Conservation (phyloP, 2,329 filamentous ascomycete genomes). For the Phaeosphaeriaceae sp. region DNA sequence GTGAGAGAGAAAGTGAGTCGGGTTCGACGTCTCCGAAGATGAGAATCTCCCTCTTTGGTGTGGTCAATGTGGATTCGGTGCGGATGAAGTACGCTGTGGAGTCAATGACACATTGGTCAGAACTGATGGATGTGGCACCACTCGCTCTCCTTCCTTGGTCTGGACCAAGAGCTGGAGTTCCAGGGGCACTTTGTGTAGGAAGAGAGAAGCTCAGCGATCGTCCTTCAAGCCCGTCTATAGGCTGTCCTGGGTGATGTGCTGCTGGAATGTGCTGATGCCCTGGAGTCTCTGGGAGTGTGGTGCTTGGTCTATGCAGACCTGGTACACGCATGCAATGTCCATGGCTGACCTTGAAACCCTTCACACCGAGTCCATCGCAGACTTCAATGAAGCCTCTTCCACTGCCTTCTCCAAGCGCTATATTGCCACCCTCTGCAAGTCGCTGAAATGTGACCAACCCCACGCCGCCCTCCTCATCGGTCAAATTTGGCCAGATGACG, state of each 20-base stretch:
- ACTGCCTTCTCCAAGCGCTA: conserved; percentile 80
- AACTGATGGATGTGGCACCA: conserved; percentile 21
- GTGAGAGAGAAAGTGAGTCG: conserved; percentile 80
- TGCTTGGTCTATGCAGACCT: conserved; percentile 52
- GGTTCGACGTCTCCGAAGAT: conserved; percentile 97
- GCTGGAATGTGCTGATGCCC: conserved; percentile 28
- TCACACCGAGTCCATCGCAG: conserved; percentile 86
- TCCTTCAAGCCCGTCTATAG: conserved; percentile 31
- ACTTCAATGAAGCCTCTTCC: conserved; percentile 86
- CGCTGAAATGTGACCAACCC: conserved; percentile 91
- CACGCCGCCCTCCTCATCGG: conserved; percentile 93
- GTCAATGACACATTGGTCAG: conserved; percentile 73
- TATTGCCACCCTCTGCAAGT: conserved; percentile 86
- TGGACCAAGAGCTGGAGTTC: conserved; percentile 39
- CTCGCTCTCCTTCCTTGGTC: conserved; percentile 28
- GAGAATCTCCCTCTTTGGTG: conserved; percentile 70
- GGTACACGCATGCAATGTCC: conserved; percentile 80
- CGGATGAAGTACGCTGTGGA: conserved; percentile 95
- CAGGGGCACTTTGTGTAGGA: conserved; percentile 42
- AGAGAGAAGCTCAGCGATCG: conserved; percentile 46
- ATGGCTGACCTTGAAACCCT: conserved; percentile 86
- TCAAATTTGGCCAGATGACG: conserved; percentile 95
- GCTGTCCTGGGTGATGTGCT: conserved; percentile 24
- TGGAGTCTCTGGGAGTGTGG: conserved; percentile 48
- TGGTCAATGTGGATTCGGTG: conserved; percentile 59